Evolutionary conservation across 176 grass and related monocot genomes (phyloP).

Genomic region (Saccharum spontaneum): DNA sequence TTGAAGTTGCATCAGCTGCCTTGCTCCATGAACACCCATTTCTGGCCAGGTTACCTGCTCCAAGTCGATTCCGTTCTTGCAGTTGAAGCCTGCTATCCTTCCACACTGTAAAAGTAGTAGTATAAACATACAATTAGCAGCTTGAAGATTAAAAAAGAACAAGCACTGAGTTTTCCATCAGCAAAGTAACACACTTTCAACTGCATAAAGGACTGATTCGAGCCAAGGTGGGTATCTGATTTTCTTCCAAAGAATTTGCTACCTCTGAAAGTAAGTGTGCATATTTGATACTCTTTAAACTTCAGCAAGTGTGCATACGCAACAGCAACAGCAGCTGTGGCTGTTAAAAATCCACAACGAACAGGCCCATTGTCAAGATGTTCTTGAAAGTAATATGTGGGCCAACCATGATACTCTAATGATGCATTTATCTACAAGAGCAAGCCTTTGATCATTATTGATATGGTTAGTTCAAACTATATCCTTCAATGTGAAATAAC

Average conservation of each 20-base stretch:
- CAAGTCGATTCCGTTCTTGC: constrained; percentile 54
- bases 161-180: background rate
- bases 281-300: background rate
- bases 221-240: background rate
- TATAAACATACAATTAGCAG: constrained; percentile 20
- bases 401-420: background rate
- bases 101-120: constrained; percentile 45
- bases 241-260: constrained; percentile 13
- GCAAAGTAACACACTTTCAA: constrained; percentile 6
- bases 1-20: constrained; percentile 56
- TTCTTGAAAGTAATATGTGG: constrained; percentile 11
- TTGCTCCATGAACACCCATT: constrained; percentile 47
- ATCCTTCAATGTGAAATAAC: background rate
- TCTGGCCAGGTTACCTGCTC: constrained; percentile 58
- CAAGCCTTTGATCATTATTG: constrained; percentile 1
- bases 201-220: background rate
- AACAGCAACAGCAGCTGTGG: no score
- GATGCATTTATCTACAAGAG: constrained; percentile 8
- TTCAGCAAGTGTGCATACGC: background rate
- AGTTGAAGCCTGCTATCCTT: constrained; percentile 44
- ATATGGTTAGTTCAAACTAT: background rate
- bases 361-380: background rate
- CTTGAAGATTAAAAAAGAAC: background rate
- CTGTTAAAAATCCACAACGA: no score
- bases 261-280: background rate